Evolutionary conservation across 257 asterid genomes (phyloP).

Genomic region (Ilex aquifolium): DNA sequence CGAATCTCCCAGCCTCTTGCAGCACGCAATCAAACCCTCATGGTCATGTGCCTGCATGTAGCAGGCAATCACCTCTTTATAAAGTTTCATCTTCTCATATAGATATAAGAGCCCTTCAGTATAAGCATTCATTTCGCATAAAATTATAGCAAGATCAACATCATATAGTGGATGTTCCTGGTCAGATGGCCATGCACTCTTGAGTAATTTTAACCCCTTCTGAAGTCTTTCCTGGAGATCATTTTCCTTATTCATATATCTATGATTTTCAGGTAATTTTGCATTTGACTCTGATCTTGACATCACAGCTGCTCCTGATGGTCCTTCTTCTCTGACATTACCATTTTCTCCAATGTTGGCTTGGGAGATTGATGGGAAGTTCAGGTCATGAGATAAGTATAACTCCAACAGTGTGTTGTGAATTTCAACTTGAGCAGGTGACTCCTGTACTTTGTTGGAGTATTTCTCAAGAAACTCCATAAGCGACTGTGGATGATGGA

Average conservation of each 20-base stretch:
- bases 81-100: slow-evolving; percentile 89
- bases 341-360: slow-evolving; percentile 36
- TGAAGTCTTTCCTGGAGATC: slow-evolving; percentile 53
- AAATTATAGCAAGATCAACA: slow-evolving; percentile 82
- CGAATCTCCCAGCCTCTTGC: slow-evolving; percentile 90
- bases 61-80: slow-evolving; percentile 95
- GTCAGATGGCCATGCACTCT: slow-evolving; percentile 90
- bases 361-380: slow-evolving; percentile 69
- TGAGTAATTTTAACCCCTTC: slow-evolving; percentile 70
- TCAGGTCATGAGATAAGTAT: slow-evolving; percentile 73
- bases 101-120: slow-evolving; percentile 77
- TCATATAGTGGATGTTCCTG: slow-evolving; percentile 87
- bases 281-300: slow-evolving; percentile 45
- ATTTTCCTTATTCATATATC: slow-evolving; percentile 43
- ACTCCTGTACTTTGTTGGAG: slow-evolving; percentile 74
- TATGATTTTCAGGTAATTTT: slow-evolving; percentile 15
- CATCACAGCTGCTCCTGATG: slow-evolving; percentile 19
- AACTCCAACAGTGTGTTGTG: slow-evolving; percentile 84
- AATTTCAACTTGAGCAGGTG: slow-evolving; percentile 96
- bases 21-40: slow-evolving; percentile 91
- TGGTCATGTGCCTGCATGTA: slow-evolving; percentile 94
- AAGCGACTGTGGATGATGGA: slow-evolving; percentile 78
- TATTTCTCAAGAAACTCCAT: slow-evolving; percentile 89
- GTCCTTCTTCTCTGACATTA: slow-evolving; percentile 24
- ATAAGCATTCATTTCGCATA: slow-evolving; percentile 79